Percentiles rank a stretch among this genome's conserved stretches.
Evolutionary conservation across 179 eudicot genomes (phyloP).

Genomic region (Silene noctiflora): DNA sequence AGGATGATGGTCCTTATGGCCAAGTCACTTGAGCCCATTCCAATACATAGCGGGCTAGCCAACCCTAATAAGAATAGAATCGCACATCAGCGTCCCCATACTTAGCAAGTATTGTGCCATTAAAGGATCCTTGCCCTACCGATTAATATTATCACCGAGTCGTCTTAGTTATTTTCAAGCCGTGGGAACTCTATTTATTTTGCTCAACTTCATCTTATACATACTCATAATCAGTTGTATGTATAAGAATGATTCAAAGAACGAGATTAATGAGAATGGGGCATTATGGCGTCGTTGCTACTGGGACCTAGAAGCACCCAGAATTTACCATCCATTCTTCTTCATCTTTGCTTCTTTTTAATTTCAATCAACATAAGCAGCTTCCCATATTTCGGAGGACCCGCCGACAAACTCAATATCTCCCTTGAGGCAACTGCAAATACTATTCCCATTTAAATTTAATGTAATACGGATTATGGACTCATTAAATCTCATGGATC

Average conservation of each 20-base stretch:
- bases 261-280: background rate
- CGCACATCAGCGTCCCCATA: background rate
- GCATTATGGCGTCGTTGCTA: background rate
- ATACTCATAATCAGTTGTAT: background rate
- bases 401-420: no score
- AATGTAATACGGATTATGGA: no score
- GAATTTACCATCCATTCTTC: background rate
- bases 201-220: background rate
- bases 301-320: background rate
- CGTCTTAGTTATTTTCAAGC: no score
- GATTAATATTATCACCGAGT: no score
- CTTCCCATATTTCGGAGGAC: background rate
- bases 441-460: no score
- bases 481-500: no score
- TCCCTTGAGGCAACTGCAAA: no score
- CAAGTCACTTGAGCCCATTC: background rate
- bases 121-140: background rate
- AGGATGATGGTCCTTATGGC: background rate
- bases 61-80: background rate
- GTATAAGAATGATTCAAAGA: background rate
- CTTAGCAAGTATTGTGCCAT: background rate
- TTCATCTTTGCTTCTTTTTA: background rate
- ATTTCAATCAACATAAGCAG: background rate
- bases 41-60: background rate
- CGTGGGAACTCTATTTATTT: background rate